phyloP scores from a whole-genome alignment of 768 basidiomycete species.

The Tulasnella sp. region DNA sequence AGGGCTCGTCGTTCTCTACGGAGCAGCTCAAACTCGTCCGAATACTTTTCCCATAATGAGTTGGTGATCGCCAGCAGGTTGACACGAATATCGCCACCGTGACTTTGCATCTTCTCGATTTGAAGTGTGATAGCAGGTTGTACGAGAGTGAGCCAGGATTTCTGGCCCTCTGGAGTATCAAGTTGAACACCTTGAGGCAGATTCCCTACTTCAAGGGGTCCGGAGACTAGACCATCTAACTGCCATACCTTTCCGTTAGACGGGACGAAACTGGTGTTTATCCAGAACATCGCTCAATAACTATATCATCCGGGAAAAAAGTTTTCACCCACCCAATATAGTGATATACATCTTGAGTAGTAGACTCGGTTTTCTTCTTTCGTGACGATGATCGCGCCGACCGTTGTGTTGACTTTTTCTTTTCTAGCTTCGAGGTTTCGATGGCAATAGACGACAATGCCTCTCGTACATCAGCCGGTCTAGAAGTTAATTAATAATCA shows the following conservation, averaged over 20 bases:
- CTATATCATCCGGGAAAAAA: too few species aligned
- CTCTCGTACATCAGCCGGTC: constrained; percentile 46
- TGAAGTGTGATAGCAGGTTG: constrained; percentile 47
- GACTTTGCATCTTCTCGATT: constrained; percentile 36
- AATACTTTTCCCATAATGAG: constrained; percentile 34
- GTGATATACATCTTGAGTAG: constrained; percentile 37
- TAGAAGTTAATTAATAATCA: constrained; percentile 18
- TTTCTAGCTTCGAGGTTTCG: constrained; percentile 32
- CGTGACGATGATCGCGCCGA: constrained; percentile 25
- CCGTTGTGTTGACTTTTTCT: constrained; percentile 25
- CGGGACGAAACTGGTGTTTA: constrained; percentile 29
- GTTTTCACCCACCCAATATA: constrained; percentile 43
- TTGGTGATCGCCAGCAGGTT: constrained; percentile 50
- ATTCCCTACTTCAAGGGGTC: constrained; percentile 52
- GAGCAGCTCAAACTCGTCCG: constrained; percentile 41
- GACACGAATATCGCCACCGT: constrained; percentile 37
- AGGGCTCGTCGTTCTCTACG: constrained; percentile 36
- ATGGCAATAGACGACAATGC: constrained; percentile 35
- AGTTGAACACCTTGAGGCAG: too few species aligned
- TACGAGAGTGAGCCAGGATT: constrained; percentile 46
- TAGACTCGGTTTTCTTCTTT: constrained; percentile 20
- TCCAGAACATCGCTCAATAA: too few species aligned
- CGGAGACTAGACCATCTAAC: constrained; percentile 49
- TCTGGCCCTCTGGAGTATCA: too few species aligned
- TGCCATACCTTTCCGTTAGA: constrained; percentile 56